These are phyloP conservation scores for Phaffomyces opuntiae DNA, from an alignment of 805 yeast genomes.

Conservation along the genomic window DNA sequence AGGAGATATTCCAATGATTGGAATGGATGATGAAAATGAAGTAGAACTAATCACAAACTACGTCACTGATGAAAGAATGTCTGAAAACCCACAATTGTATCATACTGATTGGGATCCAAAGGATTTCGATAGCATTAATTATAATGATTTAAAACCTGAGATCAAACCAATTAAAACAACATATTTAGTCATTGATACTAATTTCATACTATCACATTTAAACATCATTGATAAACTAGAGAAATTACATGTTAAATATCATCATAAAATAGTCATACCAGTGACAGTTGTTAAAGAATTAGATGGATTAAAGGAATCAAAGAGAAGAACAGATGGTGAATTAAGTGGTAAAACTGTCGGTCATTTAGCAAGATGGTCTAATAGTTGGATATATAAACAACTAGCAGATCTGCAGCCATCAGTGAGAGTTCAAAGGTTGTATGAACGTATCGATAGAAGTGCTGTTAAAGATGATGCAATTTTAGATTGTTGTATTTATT, in stretches of 20 bases:
- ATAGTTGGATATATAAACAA: slow-evolving; percentile 63
- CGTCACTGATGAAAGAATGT: slow-evolving; percentile 22
- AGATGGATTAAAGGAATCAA: slow-evolving; percentile 68
- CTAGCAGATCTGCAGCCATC: slow-evolving; percentile 45
- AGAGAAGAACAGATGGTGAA: slow-evolving; percentile 7
- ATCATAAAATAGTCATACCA: slow-evolving; percentile 59
- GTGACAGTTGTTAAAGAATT: slow-evolving; percentile 63
- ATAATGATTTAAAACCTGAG: slow-evolving; percentile 7
- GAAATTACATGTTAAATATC: slow-evolving; percentile 31
- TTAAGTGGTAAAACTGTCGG: slow-evolving; percentile 36
- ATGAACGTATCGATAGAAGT: slow-evolving; percentile 42
- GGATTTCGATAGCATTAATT: not conserved
- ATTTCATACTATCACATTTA: slow-evolving; percentile 68
- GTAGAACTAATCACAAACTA: slow-evolving; percentile 37
- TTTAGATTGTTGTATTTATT: slow-evolving; percentile 74
- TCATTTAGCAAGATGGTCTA: slow-evolving; percentile 60
- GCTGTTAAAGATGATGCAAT: slow-evolving; percentile 72
- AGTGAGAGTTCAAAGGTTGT: slow-evolving; percentile 57
- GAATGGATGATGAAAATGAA: slow-evolving; percentile 39
- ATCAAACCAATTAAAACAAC: slow-evolving; percentile 20
- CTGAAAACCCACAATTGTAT: not conserved
- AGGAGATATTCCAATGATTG: slow-evolving; percentile 43
- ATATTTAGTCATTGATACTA: slow-evolving; percentile 71
- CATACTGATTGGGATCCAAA: not conserved
- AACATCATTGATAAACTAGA: slow-evolving; percentile 47